Percentiles rank a stretch among this genome's conserved stretches.
These are phyloP conservation scores for Lactarius trivialis DNA, from an alignment of 768 basidiomycete species.

Conservation along the genomic window DNA sequence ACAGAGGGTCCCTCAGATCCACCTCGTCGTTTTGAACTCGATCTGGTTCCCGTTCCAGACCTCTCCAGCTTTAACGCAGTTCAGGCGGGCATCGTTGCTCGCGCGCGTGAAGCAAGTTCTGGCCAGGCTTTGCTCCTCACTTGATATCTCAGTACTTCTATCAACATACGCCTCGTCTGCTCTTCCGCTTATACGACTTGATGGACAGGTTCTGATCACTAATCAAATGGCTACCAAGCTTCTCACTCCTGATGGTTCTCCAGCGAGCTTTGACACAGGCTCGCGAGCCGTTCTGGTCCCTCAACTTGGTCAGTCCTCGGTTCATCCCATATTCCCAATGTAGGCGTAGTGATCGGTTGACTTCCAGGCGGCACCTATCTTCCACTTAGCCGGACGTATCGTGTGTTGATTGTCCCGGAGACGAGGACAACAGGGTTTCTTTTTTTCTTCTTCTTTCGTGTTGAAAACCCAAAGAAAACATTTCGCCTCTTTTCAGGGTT, in stretches of 20 bases:
- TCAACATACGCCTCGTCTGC: not conserved
- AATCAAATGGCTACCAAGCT: conserved; percentile 68
- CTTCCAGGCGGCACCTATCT: conserved; percentile 34
- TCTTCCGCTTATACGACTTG: not conserved
- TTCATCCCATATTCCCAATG: not conserved
- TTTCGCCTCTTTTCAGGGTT: conserved; percentile 28
- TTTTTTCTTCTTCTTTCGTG: conserved; percentile 7
- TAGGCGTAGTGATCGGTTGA: not conserved
- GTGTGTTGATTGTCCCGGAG: conserved; percentile 38
- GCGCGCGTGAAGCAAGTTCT: conserved; percentile 49
- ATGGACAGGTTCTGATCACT: conserved; percentile 46
- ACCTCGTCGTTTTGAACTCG: conserved; percentile 59
- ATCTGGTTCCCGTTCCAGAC: conserved; percentile 63
- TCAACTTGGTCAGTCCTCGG: conserved; percentile 43
- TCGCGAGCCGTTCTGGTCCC: conserved; percentile 60
- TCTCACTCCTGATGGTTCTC: conserved; percentile 53
- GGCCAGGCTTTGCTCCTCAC: conserved; percentile 41
- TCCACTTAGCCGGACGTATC: conserved; percentile 39
- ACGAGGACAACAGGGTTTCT: conserved; percentile 37
- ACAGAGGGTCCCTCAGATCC: conserved; percentile 35
- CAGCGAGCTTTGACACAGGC: conserved; percentile 61
- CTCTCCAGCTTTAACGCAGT: conserved; percentile 33
- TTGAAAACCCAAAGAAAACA: conserved; percentile 3
- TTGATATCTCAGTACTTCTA: conserved; percentile 22
- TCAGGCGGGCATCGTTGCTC: conserved; percentile 39